phyloP scores from a whole-genome alignment of 2,329 filamentous ascomycete genomes.

The Trichophyton simii region DNA sequence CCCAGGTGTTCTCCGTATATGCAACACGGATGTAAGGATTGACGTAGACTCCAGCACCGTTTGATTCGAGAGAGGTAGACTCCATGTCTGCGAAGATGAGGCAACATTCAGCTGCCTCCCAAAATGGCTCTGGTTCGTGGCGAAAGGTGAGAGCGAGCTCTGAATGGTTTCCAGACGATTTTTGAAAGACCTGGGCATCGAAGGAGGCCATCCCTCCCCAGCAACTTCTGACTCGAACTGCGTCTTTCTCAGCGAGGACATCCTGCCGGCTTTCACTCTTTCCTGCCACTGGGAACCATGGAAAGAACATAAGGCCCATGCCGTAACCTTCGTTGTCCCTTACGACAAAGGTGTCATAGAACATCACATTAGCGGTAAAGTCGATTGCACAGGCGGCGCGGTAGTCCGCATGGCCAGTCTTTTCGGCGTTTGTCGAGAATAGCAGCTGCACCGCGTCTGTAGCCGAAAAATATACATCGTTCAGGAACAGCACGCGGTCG shows the following conservation, averaged over 20 bases:
- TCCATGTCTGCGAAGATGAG: conserved; percentile 9
- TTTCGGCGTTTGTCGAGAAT: conserved; percentile 9
- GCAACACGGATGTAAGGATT: conserved; percentile 9
- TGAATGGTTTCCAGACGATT: neutral
- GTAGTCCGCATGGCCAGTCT: conserved; percentile 5
- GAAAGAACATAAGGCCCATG: conserved; percentile 10
- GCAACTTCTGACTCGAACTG: conserved; percentile 10
- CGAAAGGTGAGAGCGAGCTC: conserved; percentile 5
- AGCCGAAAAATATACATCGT: conserved; percentile 10
- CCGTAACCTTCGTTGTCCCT: conserved; percentile 8
- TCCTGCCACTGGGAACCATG: conserved; percentile 8
- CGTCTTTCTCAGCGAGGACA: conserved; percentile 8
- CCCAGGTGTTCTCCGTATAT: conserved; percentile 8
- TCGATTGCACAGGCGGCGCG: conserved; percentile 11
- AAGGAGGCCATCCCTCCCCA: conserved; percentile 11
- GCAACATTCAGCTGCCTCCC: conserved; percentile 12
- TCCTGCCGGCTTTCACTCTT: conserved; percentile 4
- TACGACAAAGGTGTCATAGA: conserved; percentile 11
- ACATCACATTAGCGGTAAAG: conserved; percentile 9
- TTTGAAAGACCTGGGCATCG: conserved; percentile 6
- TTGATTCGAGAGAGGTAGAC: neutral
- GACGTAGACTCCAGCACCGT: conserved; percentile 7
- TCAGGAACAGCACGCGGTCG: conserved; percentile 9
- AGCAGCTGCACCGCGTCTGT: conserved; percentile 6
- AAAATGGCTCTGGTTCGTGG: conserved; percentile 7